Evolutionary conservation across 352 stramenopile genomes (phyloP), one percentile per base, ranked within the genome.

Genomic region (Globisporangium emineosum): DNA sequence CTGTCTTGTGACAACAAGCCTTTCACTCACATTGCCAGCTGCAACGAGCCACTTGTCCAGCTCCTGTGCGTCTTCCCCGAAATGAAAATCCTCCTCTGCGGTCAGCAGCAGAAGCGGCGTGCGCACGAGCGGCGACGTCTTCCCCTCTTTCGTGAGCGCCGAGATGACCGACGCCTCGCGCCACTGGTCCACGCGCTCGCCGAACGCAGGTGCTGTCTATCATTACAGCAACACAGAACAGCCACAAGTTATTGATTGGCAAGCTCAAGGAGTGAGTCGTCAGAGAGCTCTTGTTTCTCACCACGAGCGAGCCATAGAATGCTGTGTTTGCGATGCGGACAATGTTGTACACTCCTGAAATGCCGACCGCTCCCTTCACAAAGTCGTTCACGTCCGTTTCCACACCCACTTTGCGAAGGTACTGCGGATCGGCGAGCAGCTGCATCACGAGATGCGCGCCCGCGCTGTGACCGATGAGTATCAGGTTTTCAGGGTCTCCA

Each of bases 301-400:
- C 78, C 49, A 87, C 79, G 0, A 95, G 57, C 3, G 80, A 65
- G 12, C 86, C 84, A 53, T 92, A 95, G 54, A 95, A 75, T 0
- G 78, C 62, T 2, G 83, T 72, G 59, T 93, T 92, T 4, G 86
- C 85, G 21, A 94, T 72, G 0, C 83, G 81, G 21, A 94, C 83
- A 55, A 96, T 83, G 62, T 96, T 94, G 69, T 96, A 96, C 4
- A 94, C 87, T 2, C 87, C 87, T 1, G 85, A 93, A 53, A 96
- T 88, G 12, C 87, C 85, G 10, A 96, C 76, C 6, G 81, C 74
- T 23, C 77, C 79, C 32, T 71, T 76, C 21, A 93, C 72, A 23
- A 82, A 76, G 13, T 53, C 56, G n/a, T 61, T 62, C 21, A 80
- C 65, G 12, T 64, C 52, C 13, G 75, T 51, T 8, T 79, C 52